A percentile compares a stretch with the other conserved stretches of the same genome.
phyloP scores from a whole-genome alignment of 805 yeast species.

The Yamadazyma paraphyllophila region DNA sequence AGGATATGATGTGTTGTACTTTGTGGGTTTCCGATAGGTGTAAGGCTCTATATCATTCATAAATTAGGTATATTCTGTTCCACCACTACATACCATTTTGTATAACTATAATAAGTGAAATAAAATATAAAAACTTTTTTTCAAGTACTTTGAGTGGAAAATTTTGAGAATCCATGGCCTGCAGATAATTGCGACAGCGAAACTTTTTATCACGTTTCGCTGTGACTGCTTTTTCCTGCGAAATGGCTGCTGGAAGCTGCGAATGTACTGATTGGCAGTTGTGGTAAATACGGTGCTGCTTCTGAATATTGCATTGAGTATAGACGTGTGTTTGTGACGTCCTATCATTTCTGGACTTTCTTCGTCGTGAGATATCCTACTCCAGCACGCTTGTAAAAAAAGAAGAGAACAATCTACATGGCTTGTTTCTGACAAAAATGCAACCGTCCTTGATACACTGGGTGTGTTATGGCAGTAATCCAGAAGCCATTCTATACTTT shows the following conservation, averaged over 20 bases:
- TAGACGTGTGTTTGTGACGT: no score
- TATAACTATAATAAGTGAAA: conserved; percentile 7
- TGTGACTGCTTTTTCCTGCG: conserved; percentile 9
- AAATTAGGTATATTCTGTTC: no score
- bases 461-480: no score
- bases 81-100: conserved; percentile 11
- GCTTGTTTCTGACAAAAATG: no score
- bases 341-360: no score
- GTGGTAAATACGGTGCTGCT: neutral
- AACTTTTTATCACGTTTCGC: conserved; percentile 4
- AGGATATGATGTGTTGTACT: neutral
- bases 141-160: conserved; percentile 6
- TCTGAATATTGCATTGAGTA: no score
- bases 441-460: no score
- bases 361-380: no score
- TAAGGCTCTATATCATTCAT: neutral
- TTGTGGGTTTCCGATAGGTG: neutral
- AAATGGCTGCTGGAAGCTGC: neutral
- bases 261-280: conserved; percentile 17
- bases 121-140: conserved; percentile 9
- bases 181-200: neutral
- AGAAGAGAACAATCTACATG: no score
- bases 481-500: no score
- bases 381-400: no score
- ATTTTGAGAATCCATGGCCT: conserved; percentile 6